These are phyloP conservation scores for Entrophospora sp. DNA, from an alignment of 192 early-diverging fungal species.

Conservation along the genomic window DNA sequence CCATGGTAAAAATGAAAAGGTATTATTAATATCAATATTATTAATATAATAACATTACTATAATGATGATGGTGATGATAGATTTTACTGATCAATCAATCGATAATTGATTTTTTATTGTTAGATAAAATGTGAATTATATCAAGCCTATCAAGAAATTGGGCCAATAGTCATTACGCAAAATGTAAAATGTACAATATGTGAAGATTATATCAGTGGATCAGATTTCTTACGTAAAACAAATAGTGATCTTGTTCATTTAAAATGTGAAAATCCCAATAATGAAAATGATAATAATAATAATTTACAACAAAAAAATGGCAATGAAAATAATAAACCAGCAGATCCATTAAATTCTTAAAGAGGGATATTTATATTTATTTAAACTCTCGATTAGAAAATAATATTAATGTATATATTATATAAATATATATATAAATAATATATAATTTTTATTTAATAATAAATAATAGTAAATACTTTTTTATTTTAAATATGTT, in stretches of 20 bases:
- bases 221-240: conserved; percentile 30
- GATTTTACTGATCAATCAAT: too few species aligned
- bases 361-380: too few species aligned
- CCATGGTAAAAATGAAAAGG: conserved; percentile 41
- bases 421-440: too few species aligned
- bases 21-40: neutral
- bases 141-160: conserved; percentile 28
- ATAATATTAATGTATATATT: too few species aligned
- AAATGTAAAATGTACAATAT: conserved; percentile 32
- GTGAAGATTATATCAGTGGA: conserved; percentile 31
- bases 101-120: neutral
- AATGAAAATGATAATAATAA: too few species aligned
- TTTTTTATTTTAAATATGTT: too few species aligned
- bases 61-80: neutral
- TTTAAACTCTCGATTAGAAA: too few species aligned
- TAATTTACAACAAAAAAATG: too few species aligned
- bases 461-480: too few species aligned
- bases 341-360: too few species aligned
- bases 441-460: too few species aligned
- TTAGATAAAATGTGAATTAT: conserved; percentile 33
- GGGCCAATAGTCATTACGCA: conserved; percentile 34
- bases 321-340: too few species aligned
- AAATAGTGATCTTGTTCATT: conserved; percentile 29
- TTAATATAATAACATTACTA: neutral
- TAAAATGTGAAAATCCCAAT: conserved; percentile 39